phyloP scores from a whole-genome alignment of 371 early-diverging fungal genomes.

The Mucor racemosus region DNA sequence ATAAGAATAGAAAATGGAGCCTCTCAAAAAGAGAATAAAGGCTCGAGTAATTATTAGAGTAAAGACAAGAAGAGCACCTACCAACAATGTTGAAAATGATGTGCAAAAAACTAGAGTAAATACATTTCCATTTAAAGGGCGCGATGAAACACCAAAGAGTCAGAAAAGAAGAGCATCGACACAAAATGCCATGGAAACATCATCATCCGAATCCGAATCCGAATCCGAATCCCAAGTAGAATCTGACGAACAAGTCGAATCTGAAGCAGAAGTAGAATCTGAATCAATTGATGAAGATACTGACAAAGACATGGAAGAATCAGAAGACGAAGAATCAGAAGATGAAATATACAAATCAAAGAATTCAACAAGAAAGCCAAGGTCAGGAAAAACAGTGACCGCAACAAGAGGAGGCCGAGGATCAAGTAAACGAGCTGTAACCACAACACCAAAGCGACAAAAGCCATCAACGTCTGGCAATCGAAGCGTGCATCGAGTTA shows the following conservation, averaged over 20 bases:
- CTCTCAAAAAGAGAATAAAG: too few relatives aligned
- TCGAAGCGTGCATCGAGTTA: slow-evolving; percentile 21
- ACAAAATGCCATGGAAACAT: too few relatives aligned
- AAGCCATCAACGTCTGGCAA: slow-evolving; percentile 2
- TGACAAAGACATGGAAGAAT: not conserved
- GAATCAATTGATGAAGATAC: not conserved
- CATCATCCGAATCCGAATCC: not conserved
- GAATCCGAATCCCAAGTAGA: not conserved
- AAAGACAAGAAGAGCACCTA: too few relatives aligned
- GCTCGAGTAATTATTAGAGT: too few relatives aligned
- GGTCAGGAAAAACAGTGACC: not conserved
- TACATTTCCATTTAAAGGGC: too few relatives aligned
- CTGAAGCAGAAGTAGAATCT: not conserved
- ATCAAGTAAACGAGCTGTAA: not conserved
- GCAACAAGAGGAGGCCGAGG: not conserved
- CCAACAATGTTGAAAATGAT: too few relatives aligned
- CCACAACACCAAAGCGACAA: not conserved
- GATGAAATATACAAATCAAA: not conserved
- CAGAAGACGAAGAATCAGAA: not conserved
- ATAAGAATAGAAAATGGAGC: too few relatives aligned
- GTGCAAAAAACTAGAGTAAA: too few relatives aligned
- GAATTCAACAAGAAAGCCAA: not conserved
- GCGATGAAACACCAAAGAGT: too few relatives aligned
- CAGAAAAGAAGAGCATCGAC: too few relatives aligned
- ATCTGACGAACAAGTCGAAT: not conserved